phyloP scores from a whole-genome alignment of 805 yeast species.

The Saccharomyces eubayanus region DNA sequence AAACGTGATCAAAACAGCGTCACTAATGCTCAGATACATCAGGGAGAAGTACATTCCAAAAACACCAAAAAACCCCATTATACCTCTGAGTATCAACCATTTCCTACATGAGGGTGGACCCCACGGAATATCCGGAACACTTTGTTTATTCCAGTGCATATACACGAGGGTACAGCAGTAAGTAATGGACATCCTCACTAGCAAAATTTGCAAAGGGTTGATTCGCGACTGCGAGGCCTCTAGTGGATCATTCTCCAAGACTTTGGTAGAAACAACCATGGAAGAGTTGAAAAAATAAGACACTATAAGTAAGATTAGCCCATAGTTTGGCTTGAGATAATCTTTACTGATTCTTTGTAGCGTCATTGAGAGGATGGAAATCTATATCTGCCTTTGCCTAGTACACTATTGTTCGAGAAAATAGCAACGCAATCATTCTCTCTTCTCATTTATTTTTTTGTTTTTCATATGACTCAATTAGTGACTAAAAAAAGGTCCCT shows the following conservation, averaged over 20 bases:
- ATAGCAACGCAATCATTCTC: background rate
- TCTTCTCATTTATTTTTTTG: background rate
- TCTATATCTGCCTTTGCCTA: background rate
- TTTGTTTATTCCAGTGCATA: slow-evolving; percentile 37
- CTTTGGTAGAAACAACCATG: slow-evolving; percentile 66
- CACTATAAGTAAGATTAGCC: slow-evolving; percentile 46
- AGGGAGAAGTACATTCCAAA: slow-evolving; percentile 67
- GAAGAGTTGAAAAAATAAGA: slow-evolving; percentile 66
- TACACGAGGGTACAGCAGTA: slow-evolving; percentile 47
- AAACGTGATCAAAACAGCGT: slow-evolving; percentile 71
- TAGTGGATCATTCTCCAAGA: slow-evolving; percentile 53
- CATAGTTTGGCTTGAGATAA: slow-evolving; percentile 36
- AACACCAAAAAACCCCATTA: slow-evolving; percentile 70
- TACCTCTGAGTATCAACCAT: slow-evolving; percentile 51
- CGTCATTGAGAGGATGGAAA: background rate
- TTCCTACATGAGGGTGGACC: slow-evolving; percentile 55
- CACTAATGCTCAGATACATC: slow-evolving; percentile 63
- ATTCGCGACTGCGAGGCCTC: slow-evolving; percentile 39
- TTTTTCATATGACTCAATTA: background rate
- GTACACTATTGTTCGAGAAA: background rate
- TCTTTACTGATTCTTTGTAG: slow-evolving; percentile 4
- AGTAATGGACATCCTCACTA: slow-evolving; percentile 69
- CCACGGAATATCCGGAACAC: slow-evolving; percentile 52
- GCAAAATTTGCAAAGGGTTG: slow-evolving; percentile 68
- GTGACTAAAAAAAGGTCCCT: background rate